Conservation (phyloP, 805 yeast species). For the Teunomyces funiuensis region DNA sequence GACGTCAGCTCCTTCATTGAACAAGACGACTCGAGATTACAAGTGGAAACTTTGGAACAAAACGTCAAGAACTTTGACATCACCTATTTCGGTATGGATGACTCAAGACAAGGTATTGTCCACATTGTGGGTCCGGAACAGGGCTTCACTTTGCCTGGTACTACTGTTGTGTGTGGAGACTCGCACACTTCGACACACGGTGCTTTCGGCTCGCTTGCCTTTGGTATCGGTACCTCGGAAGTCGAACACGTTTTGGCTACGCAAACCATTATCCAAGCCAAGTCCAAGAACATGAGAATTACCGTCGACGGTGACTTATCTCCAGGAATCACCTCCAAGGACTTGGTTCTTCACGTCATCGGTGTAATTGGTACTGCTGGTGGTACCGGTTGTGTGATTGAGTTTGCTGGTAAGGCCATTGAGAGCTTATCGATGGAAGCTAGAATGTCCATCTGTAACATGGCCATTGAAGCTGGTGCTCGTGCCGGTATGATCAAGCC, state of each 20-base stretch:
- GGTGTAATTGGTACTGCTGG: conserved; percentile 99
- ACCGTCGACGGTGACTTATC: conserved; percentile 77
- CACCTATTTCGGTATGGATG: conserved; percentile 92
- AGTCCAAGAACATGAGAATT: conserved; percentile 94
- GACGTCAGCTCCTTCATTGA: conserved; percentile 76
- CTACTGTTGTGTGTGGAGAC: conserved; percentile 99
- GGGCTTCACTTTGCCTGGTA: conserved; percentile 97
- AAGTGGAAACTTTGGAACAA: conserved; percentile 87
- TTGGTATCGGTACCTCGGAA: conserved; percentile 98
- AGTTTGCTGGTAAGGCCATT: conserved; percentile 95
- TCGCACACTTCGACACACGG: conserved; percentile 99
- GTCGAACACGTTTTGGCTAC: conserved; percentile 99
- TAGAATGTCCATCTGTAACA: conserved; percentile 98
- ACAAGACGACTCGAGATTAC: conserved; percentile 89
- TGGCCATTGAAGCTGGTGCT: conserved; percentile 99
- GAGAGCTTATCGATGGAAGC: conserved; percentile 92
- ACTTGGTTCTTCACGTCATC: conserved; percentile 88
- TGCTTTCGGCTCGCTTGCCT: conserved; percentile 95
- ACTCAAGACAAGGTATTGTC: conserved; percentile 94
- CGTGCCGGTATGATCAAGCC: conserved; percentile 99
- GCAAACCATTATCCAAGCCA: conserved; percentile 91
- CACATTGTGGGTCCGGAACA: conserved; percentile 99
- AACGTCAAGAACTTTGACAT: conserved; percentile 89
- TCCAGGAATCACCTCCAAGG: conserved; percentile 95
- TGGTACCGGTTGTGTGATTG: conserved; percentile 96